A percentile compares a stretch with the other conserved stretches of the same genome.
phyloP scores from a whole-genome alignment of 768 basidiomycete genomes.

The Calocera viscosa region DNA sequence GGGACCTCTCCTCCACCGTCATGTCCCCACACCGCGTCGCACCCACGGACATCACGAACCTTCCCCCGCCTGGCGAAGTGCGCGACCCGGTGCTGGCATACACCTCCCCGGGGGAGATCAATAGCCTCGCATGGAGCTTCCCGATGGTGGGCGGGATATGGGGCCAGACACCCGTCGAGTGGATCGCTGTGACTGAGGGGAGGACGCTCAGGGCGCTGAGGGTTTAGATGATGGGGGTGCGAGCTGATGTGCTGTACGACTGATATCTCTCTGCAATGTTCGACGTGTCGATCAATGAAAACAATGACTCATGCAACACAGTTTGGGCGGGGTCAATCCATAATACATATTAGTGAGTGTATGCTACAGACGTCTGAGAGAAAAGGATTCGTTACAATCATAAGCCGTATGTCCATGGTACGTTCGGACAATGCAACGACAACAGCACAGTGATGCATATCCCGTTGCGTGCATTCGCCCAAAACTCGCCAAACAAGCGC shows the following conservation, averaged over 20 bases:
- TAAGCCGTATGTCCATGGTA: background rate
- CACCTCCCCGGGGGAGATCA: conserved; percentile 62
- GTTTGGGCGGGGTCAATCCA: background rate
- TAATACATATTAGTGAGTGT: background rate
- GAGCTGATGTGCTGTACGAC: too few relatives aligned
- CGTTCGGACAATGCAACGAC: background rate
- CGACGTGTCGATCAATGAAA: too few relatives aligned
- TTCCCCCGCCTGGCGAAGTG: conserved; percentile 53
- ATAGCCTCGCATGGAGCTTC: conserved; percentile 60
- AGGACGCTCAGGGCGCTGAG: background rate
- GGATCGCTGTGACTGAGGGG: background rate
- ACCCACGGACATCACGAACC: conserved; percentile 25
- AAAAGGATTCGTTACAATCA: background rate
- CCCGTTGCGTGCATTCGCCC: background rate
- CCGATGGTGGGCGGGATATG: background rate
- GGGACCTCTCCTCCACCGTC: conserved; percentile 63
- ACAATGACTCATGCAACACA: too few relatives aligned
- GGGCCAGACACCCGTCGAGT: conserved; percentile 3
- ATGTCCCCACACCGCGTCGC: conserved; percentile 29
- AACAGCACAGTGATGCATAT: background rate
- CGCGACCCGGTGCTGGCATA: conserved; percentile 77
- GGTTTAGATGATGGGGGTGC: background rate
- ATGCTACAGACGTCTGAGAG: background rate
- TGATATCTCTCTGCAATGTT: too few relatives aligned
- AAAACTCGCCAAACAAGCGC: background rate